These are phyloP conservation scores for Zalerion maritima DNA, from an alignment of 495 filamentous ascomycete genomes.

Conservation along the genomic window DNA sequence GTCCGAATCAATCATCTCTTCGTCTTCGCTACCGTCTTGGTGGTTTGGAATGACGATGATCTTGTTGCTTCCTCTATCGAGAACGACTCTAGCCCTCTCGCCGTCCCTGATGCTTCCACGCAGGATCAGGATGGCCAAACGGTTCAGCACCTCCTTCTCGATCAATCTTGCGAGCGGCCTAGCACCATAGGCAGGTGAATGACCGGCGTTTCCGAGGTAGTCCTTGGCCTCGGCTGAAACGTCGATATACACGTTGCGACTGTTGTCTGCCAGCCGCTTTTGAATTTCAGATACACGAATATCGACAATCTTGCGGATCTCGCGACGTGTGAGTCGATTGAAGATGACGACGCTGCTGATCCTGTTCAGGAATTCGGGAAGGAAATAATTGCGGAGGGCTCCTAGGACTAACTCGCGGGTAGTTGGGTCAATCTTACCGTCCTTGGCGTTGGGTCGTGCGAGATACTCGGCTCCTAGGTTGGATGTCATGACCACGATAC, in stretches of 20 bases:
- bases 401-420: conserved; percentile 81
- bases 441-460: conserved; percentile 54
- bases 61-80: conserved; percentile 49
- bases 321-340: conserved; percentile 76
- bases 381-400: conserved; percentile 82
- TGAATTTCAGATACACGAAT: conserved; percentile 81
- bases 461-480: conserved; percentile 93
- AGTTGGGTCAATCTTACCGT: conserved; percentile 77
- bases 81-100: conserved; percentile 61
- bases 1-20: conserved; percentile 54
- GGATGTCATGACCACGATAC: conserved; percentile 97
- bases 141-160: conserved; percentile 91
- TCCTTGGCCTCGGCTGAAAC: conserved; percentile 75
- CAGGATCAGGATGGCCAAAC: conserved; percentile 76
- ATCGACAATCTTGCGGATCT: conserved; percentile 94
- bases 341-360: conserved; percentile 94
- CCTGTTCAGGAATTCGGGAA: conserved; percentile 95
- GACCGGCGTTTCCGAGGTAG: conserved; percentile 75
- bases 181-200: conserved; percentile 88
- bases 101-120: conserved; percentile 73
- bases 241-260: conserved; percentile 62
- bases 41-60: conserved; percentile 77
- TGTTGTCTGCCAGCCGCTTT: conserved; percentile 66
- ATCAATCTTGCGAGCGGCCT: conserved; percentile 77
- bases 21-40: conserved; percentile 47